These are phyloP conservation scores for Kwoniella europaea DNA, from an alignment of 768 basidiomycete genomes.

Conservation along the genomic window DNA sequence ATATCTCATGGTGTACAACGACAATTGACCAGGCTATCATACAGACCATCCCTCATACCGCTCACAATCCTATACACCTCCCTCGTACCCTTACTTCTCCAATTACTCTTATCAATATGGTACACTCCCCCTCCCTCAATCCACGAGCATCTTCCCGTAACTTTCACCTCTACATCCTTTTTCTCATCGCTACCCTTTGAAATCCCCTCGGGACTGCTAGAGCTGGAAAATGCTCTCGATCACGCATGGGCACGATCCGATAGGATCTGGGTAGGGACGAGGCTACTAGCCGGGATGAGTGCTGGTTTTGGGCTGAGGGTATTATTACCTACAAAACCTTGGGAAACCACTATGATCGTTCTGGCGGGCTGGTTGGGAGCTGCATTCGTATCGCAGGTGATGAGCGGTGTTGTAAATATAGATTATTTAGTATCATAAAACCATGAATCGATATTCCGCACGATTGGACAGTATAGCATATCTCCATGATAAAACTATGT, in stretches of 20 bases:
- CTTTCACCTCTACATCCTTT: not conserved
- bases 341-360: slow-evolving; percentile 51
- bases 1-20: not conserved
- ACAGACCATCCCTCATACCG: slow-evolving; percentile 47
- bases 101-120: slow-evolving; percentile 55
- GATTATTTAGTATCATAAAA: not conserved
- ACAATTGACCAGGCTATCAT: not conserved
- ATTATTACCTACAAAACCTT: slow-evolving; percentile 51
- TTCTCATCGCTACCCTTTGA: slow-evolving; percentile 4
- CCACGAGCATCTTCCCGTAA: slow-evolving; percentile 3
- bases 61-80: slow-evolving; percentile 55
- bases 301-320: slow-evolving; percentile 56
- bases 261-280: slow-evolving; percentile 49
- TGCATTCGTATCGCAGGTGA: slow-evolving; percentile 9
- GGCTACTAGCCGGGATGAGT: slow-evolving; percentile 55
- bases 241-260: slow-evolving; percentile 24
- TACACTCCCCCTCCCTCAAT: slow-evolving; percentile 24
- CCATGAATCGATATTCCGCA: not conserved
- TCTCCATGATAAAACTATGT: not conserved
- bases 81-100: slow-evolving; percentile 52
- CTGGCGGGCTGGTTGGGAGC: slow-evolving; percentile 50
- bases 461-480: not conserved
- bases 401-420: not conserved
- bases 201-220: not conserved
- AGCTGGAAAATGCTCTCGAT: slow-evolving; percentile 2